Conservation (phyloP, 2,329 filamentous ascomycete species). For the Fusarium mexicanum region DNA sequence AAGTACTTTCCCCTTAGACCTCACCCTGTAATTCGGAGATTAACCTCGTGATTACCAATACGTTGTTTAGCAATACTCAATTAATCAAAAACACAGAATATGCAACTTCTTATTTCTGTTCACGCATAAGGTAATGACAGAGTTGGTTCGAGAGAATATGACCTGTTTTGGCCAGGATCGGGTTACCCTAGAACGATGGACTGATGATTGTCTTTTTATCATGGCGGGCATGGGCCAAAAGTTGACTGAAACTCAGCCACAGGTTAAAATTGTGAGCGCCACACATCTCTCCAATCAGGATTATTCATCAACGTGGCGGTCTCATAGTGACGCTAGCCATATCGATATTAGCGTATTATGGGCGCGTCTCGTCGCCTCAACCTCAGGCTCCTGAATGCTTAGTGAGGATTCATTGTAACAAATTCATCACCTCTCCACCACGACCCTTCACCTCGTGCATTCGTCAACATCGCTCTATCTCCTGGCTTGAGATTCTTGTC, state of each 20-base stretch:
- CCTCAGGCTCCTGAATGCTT: conserved; percentile 39
- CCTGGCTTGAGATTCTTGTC: conserved; percentile 26
- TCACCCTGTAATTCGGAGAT: not conserved
- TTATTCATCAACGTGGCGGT: conserved; percentile 31
- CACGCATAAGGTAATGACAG: not conserved
- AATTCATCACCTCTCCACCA: conserved; percentile 41
- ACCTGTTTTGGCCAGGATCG: conserved; percentile 11
- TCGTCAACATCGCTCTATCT: conserved; percentile 18
- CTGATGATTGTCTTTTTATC: accelerated
- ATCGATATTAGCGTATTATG: not conserved
- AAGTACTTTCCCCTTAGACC: too few relatives aligned
- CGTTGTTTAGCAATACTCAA: accelerated
- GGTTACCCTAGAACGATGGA: not conserved
- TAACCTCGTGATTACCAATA: not conserved
- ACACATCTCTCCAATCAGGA: not conserved
- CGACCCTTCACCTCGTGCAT: conserved; percentile 35
- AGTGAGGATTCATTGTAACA: conserved; percentile 38
- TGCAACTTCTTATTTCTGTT: not conserved
- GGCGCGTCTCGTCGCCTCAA: conserved; percentile 40
- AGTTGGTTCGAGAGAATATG: conserved; percentile 15
- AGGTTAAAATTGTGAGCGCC: accelerated
- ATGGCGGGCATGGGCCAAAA: not conserved
- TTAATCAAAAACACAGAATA: not conserved
- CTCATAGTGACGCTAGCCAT: not conserved
- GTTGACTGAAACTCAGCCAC: conserved; percentile 1